Evolutionary conservation across 2,329 filamentous ascomycete species (phyloP), one percentile per base, ranked within the genome.

Genomic region (Cryphonectria parasitica): DNA sequence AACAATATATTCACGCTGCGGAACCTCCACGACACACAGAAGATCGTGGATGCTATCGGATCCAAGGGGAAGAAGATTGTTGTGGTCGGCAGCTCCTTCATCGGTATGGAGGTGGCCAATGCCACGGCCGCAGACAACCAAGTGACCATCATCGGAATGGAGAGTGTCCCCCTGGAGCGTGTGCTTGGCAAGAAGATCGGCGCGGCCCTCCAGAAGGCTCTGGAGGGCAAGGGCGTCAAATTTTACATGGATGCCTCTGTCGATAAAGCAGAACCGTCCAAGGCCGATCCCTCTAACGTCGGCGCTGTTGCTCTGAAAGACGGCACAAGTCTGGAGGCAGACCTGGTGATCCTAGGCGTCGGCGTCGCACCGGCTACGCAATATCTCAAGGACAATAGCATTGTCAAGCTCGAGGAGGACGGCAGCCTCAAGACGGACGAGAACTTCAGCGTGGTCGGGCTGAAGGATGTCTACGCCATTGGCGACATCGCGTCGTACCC

Each of bases 31-130:
- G 91, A 98, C 77, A 89, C 91, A 0, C 89, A 95, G 79, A 86
- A 86, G 71, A 98, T 99, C 74, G 86, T 94, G 36, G 86, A 84
- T 1, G 93, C 94, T 8, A 92, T 97, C 63, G 94, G 94, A 41
- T 89, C 93, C 64, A 91, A 92, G 78, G 90, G 89, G 71, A 98
- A 97, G 86, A 98, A 97, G 81, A 90, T 99, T 74, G 94, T 97
- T 63, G 86, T 99, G 19, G 86, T 99, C 68, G 96, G 96, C 56
- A 95, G 92, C 71, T 97, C 94, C 0, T 99, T 99, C 81, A 99
- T 99, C 77, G 96, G 96, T 56, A 97, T 99, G 92, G 96, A 99
- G 81, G 89, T 97, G n/a, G 95, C 92, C 72, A 96, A 95, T 74
- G 91, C 97, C 0, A 90, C 92, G 0, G 82, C 88, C 61, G 92